These are phyloP conservation scores for Cladobotryum protrusum DNA, from an alignment of 2,329 filamentous ascomycete species.

Conservation along the genomic window DNA sequence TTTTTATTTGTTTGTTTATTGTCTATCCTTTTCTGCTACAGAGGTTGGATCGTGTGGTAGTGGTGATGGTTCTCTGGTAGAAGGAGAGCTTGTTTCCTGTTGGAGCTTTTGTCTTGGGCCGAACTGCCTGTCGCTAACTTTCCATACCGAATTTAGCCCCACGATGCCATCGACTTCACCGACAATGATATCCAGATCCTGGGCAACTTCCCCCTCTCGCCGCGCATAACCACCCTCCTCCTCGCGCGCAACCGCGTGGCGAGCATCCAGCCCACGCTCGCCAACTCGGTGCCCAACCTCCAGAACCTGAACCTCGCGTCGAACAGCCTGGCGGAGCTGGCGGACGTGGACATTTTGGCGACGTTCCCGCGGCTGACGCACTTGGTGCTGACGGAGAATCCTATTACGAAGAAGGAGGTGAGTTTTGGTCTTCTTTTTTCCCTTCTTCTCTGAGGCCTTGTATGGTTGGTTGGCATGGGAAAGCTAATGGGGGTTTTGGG, in stretches of 20 bases:
- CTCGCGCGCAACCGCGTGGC: conserved; percentile 84
- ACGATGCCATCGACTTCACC: conserved; percentile 96
- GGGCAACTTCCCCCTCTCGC: conserved; percentile 87
- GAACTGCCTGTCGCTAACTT: not conserved
- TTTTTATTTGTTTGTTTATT: not conserved
- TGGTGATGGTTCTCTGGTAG: not conserved
- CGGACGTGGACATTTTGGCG: conserved; percentile 76
- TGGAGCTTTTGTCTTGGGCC: not conserved
- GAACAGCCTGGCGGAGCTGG: conserved; percentile 78
- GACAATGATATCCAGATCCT: conserved; percentile 93
- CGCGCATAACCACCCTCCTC: conserved; percentile 79
- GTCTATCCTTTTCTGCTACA: not conserved
- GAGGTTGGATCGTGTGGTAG: not conserved
- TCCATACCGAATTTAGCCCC: conserved; percentile 52
- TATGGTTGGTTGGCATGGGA: not conserved
- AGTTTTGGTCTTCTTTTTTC: conserved; percentile 25
- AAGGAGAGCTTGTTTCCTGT: not conserved
- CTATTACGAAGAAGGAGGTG: conserved; percentile 88
- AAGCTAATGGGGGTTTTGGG: not conserved
- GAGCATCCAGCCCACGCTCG: conserved; percentile 69
- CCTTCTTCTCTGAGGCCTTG: not conserved
- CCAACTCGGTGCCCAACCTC: conserved; percentile 73
- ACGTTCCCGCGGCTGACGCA: conserved; percentile 67
- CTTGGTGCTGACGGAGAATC: conserved; percentile 77
- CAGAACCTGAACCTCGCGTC: conserved; percentile 74